Evolutionary conservation across 2,329 filamentous ascomycete species (phyloP).

Genomic region (Cercospora citrullina): DNA sequence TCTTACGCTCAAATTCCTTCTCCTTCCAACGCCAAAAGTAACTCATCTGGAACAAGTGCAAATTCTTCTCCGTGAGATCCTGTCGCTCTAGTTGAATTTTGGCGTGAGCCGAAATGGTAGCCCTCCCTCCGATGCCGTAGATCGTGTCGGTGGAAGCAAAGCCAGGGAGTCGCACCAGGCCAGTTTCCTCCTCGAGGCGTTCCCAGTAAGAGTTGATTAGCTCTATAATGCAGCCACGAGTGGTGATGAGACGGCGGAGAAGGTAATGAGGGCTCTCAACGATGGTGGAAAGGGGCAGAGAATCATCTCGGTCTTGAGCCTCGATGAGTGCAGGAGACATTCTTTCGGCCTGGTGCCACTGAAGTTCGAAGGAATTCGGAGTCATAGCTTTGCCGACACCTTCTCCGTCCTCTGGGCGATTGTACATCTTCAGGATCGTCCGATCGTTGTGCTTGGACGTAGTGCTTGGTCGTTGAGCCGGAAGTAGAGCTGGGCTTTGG

Average conservation of each 20-base stretch:
- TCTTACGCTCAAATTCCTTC: neutral
- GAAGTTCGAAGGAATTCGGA: neutral
- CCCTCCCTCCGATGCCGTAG: neutral
- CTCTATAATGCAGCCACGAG: neutral
- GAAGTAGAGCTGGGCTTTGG: neutral
- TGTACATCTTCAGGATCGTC: neutral
- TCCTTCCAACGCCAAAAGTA: neutral
- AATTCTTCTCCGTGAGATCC: neutral
- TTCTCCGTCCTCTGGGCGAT: neutral
- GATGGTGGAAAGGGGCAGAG: neutral
- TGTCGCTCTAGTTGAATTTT: neutral
- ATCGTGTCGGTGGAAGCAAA: neutral
- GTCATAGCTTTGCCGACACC: neutral
- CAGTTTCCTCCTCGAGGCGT: neutral
- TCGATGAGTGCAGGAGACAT: neutral
- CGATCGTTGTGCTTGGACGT: neutral
- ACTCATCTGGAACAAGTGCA: neutral
- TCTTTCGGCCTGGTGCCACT: neutral
- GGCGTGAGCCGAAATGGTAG: neutral
- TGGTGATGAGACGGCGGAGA: neutral
- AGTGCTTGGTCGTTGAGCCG: neutral
- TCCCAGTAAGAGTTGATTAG: neutral
- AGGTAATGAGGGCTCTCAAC: neutral
- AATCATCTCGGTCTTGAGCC: neutral
- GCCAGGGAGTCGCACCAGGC: neutral